Base-by-base conservation (phyloP, 1,284 basidiomycete genomes). In the Grifola frondosa region DNA sequence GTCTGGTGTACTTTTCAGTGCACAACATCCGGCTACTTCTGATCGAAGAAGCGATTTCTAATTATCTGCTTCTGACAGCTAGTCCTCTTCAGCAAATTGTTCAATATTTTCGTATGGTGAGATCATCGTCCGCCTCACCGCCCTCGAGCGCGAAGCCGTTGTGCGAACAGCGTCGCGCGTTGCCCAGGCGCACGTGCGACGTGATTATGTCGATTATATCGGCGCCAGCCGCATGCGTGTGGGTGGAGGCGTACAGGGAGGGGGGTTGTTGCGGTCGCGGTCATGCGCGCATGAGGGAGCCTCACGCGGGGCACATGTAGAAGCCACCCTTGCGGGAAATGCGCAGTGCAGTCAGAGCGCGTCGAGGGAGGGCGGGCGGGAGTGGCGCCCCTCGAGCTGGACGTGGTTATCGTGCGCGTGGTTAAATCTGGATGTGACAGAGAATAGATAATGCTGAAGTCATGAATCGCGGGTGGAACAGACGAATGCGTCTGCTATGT, bases 401-500 rank as follows among this genome's bases (percentile, higher is more conserved):
- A 91, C 79, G 55, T 88, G 79, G 59, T 90, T 81, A 31, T 84
- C 78, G 35, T 79, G 73, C 5, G 69, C 61, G 56, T 97, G 93
- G 64, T 97, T 95, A 69, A 96, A 91, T 30, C 88, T 90, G 48
- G n/a, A 47, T 30, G n/a, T 30, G 19, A n/a, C n/a, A n/a, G 28
- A 39, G 25, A 41, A 46, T 28, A 40, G 11, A 13, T 15, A 5
- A 26, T 25, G 12, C 7, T 5, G 12, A 25, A n/a, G 19, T 4
- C 12, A 23, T 16, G 40, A 13, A 40, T 12, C n/a, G n/a, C n/a
- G n/a, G 20, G 12, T 8, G 17, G 17, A 19, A 12, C 3, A 3
- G 10, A 76, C 88, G 66, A 61, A 91, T 79, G 83, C 77, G 65
- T 96, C 93, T 21, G 92, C 91, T 48, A 95, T 78, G 2, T 94